phyloP scores from a whole-genome alignment of 176 grass and related monocot genomes.

The Avena atlantica region DNA sequence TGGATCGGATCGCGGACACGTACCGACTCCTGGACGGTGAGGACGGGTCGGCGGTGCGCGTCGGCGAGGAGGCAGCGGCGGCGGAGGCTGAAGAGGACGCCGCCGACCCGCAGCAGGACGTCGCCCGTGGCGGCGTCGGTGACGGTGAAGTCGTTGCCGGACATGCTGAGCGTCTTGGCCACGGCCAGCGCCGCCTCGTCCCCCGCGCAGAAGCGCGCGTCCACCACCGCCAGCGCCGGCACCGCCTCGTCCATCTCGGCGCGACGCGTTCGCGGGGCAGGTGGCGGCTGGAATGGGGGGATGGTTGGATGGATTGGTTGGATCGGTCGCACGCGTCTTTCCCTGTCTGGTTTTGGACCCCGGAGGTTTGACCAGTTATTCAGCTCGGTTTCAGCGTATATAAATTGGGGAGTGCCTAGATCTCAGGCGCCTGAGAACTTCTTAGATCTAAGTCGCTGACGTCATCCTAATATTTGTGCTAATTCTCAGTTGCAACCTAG shows the following conservation, averaged over 20 bases:
- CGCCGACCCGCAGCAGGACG: constrained; percentile 46
- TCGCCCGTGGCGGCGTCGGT: constrained; percentile 36
- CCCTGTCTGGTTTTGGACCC: not conserved
- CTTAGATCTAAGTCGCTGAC: too few species aligned
- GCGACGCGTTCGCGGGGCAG: not conserved
- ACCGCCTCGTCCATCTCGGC: not conserved
- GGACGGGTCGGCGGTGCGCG: constrained; percentile 34
- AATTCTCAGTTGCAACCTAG: too few species aligned
- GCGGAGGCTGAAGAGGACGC: constrained; percentile 41
- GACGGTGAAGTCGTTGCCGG: constrained; percentile 38
- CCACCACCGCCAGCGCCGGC: constrained; percentile 48
- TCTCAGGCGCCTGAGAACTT: too few species aligned
- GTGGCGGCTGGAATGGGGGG: not conserved
- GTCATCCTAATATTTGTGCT: too few species aligned
- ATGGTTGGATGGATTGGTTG: too few species aligned
- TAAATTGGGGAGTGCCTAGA: too few species aligned
- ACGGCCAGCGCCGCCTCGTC: constrained; percentile 37
- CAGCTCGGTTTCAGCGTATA: not conserved
- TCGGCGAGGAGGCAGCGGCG: constrained; percentile 48
- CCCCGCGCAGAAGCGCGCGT: constrained; percentile 46
- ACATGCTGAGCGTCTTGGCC: constrained; percentile 43
- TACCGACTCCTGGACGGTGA: constrained; percentile 54
- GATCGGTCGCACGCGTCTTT: not conserved
- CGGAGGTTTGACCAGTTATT: constrained; percentile 2
- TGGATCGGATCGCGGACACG: not conserved